Base-by-base conservation (phyloP, 1,139 yeast genomes). In the Debaryomyces nepalensis region DNA sequence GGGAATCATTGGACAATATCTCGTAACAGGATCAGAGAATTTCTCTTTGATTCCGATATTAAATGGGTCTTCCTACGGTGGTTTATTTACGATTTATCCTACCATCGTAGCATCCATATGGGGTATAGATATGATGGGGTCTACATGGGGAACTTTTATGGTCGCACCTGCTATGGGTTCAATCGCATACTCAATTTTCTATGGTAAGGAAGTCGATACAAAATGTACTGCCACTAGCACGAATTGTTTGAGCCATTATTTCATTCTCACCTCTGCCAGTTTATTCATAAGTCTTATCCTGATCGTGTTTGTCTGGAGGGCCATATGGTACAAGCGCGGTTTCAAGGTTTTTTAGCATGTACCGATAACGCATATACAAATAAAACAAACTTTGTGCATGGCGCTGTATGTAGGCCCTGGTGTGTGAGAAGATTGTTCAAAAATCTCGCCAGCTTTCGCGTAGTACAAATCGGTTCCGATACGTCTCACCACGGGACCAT, bases 71-170 rank as follows among this genome's bases (percentile, higher is more conserved):
- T 71, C 83, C 4, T 90, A 91, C 55, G 99, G 98, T 14, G 87
- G 93, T 0, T 60, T 87, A 2, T 93, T 90, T 66, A 89, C 97
- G 0, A 68, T 87, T 5, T 86, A 81, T 52, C 98, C 99, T 5
- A 85, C 96, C 0, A 70, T 90, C 6, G 82, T 87, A 3, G 84
- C 96, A 1, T 73, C 83, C 3, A 78, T 87, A 1, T 93, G 97
- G 97, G 97, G 98, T 0, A 79, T 87, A 26, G 91, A 87, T 43
- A 78, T 88, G 39, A 82, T 93, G 59, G 98, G 98, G 0, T 86
- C 96, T 2, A 86, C 95, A 1, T 93, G 97, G 91, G 98, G 98
- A 2, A 72, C 87, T 22, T 87, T 89, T 57, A 82, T 91, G 80
- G 73, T 88, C 24, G 96, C 96, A 0, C 97, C 98, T 0, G 97